phyloP scores from a whole-genome alignment of 78 protist species.

The Protostelium mycophagum region DNA sequence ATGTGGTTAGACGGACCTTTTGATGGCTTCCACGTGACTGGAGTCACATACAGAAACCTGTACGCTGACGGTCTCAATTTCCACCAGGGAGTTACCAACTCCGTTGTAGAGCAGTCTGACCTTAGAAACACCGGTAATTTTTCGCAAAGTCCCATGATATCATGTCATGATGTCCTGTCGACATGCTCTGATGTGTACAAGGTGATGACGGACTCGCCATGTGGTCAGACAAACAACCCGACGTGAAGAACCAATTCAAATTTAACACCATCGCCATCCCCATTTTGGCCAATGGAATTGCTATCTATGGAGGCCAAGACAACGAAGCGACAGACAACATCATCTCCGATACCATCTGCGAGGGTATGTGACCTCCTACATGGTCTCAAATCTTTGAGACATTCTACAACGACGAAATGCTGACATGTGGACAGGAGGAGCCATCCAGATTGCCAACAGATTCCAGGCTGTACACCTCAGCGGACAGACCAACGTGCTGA shows the following conservation, averaged over 20 bases:
- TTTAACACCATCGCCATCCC: background rate
- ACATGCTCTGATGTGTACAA: no score
- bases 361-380: no score
- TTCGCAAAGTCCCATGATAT: background rate
- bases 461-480: background rate
- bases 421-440: background rate
- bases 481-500: background rate
- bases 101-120: background rate
- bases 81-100: background rate
- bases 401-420: background rate
- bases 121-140: background rate
- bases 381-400: background rate
- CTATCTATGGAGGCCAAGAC: background rate
- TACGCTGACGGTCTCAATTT: background rate
- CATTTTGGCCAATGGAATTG: background rate
- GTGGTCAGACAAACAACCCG: background rate
- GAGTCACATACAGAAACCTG: background rate
- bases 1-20: constrained; percentile 1
- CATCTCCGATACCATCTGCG: background rate
- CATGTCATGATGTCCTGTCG: background rate
- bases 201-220: background rate
- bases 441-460: background rate
- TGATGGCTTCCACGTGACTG: background rate
- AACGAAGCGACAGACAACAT: background rate
- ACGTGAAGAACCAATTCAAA: background rate